A percentile compares a stretch with the other conserved stretches of the same genome.
Evolutionary conservation across 495 filamentous ascomycete species (phyloP).

Genomic region (Xylaria scruposa): DNA sequence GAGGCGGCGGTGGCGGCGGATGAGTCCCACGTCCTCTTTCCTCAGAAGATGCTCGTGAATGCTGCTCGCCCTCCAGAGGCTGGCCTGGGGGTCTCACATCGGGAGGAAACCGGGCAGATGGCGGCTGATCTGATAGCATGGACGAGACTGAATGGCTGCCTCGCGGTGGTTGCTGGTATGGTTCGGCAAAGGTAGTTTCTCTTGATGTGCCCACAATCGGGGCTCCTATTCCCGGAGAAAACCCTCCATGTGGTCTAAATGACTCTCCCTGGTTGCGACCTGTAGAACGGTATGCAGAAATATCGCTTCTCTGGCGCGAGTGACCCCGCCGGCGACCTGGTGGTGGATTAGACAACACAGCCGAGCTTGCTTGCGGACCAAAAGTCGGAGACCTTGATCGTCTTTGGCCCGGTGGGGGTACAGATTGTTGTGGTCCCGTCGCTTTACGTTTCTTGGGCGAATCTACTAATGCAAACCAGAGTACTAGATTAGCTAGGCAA

Average conservation of each 20-base stretch:
- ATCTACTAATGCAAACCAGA: constrained; percentile 56
- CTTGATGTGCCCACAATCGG: constrained; percentile 34
- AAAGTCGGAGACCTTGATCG: constrained; percentile 63
- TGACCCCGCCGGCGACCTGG: constrained; percentile 68
- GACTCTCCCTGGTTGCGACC: constrained; percentile 47
- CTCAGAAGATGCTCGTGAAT: constrained; percentile 38
- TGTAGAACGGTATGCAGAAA: constrained; percentile 56
- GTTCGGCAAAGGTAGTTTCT: constrained; percentile 37
- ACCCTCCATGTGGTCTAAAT: constrained; percentile 47
- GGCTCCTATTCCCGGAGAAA: constrained; percentile 43
- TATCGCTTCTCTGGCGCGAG: constrained; percentile 73
- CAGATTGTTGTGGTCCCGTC: constrained; percentile 64
- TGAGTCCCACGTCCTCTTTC: constrained; percentile 38
- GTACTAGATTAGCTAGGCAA: constrained; percentile 56
- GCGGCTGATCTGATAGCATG: constrained; percentile 52
- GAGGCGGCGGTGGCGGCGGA: constrained; percentile 19
- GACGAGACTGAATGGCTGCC: constrained; percentile 56
- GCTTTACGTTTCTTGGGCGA: constrained; percentile 80
- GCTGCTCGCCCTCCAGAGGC: constrained; percentile 34
- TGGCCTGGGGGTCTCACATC: constrained; percentile 36
- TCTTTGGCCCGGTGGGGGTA: constrained; percentile 61
- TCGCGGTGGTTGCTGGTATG: constrained; percentile 38
- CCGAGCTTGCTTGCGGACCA: constrained; percentile 60
- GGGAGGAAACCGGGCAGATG: constrained; percentile 45
- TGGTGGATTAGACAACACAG: constrained; percentile 60